Base-by-base conservation (phyloP, 148 eudicot species). In the Hydrangea macrophylla region DNA sequence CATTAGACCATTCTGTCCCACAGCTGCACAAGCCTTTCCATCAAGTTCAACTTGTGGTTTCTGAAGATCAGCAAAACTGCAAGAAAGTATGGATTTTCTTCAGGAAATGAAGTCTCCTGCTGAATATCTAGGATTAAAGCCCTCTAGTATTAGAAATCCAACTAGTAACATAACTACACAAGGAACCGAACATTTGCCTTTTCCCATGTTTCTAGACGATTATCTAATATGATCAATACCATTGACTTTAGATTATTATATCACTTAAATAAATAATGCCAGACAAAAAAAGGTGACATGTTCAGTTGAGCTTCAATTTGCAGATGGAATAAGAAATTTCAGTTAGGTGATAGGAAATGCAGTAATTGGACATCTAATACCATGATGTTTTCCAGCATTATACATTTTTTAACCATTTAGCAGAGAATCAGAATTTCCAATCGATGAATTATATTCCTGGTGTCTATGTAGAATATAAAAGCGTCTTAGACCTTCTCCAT, bases 11-110 rank as follows among this genome's bases (percentile, higher is more conserved):
- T 88, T 92, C 73, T 92, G 98, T 57, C 98, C 98, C 76, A 92
- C 98, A 54, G 98, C 94, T 72, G 98, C 96, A 84, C 96, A 92
- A 72, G 98, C 98, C 75, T 92, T 92, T 32, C 98, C 98, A 76
- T 90, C 94, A 63, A 92, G 86, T 76, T 92, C 98, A 50, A 53
- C 78, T 88, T 90, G 98, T 30, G 98, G 98, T 65, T 90, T 90
- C 75, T 92, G 96, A 51, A 92, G 90, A 69, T 92, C 98, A 71
- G 98, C 92, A 74, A 92, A 90, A 73, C 98, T 92, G 85, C 61
- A 78, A 78, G 2, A 62, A 68, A 27, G 8, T 33, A 62, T 25
- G 6, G 6, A 39, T 51, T 50, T 68, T n/a, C n/a, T 64, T 68
- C 62, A 57, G 32, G 39, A 23, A 57, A 68, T 27, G 27, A 13